Base-by-base conservation (phyloP, 345 rosid species). In the Microthlaspi erraticum region DNA sequence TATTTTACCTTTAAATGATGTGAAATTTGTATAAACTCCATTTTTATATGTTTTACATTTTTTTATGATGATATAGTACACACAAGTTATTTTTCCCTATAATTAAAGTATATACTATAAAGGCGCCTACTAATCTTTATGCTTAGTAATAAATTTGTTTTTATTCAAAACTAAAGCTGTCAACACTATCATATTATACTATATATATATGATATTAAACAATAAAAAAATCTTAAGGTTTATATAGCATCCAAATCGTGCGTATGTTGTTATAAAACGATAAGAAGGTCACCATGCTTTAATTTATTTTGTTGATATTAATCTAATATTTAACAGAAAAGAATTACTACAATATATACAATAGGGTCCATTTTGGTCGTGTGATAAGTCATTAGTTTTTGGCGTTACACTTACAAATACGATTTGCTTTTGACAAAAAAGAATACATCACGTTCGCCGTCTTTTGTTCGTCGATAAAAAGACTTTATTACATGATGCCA, bases 251-350 rank as follows among this genome's bases (percentile, higher is more conserved):
- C 43, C 64, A 26, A 67, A 68, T 75, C 68, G 78, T 68, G 74
- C 69, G 29, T 52, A 52, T 52, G 50, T 53, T 23, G 44, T 23
- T 20, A 43, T 12, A 52, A 51, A 33, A 52, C 43, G 50, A 60
- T 74, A 67, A 74, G 72, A 58, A 57, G 65, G 14, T 60, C 68
- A 67, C 51, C 42, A 67, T 67, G 73, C 45, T 67, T 74, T 59
- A 42, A 23, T 14, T 62, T 46, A 13, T 16, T 20, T 31, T 23
- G 48, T 43, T 72, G 46, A 51, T 51, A 60, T 37, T 29, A 48
- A 38, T 45, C 37, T 20, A 63, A 63, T 33, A 11, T 52, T 46
- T 46, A 66, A 58, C 6, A 48, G 10, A 73, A 57, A 73, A 56
- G 7, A 43, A 39, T 44, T 33, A 43, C 7, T 34, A 42, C 8